Evolutionary conservation across 441 rosid genomes (phyloP), one percentile per base, ranked within the genome.

Genomic region (Adansonia gregorii): DNA sequence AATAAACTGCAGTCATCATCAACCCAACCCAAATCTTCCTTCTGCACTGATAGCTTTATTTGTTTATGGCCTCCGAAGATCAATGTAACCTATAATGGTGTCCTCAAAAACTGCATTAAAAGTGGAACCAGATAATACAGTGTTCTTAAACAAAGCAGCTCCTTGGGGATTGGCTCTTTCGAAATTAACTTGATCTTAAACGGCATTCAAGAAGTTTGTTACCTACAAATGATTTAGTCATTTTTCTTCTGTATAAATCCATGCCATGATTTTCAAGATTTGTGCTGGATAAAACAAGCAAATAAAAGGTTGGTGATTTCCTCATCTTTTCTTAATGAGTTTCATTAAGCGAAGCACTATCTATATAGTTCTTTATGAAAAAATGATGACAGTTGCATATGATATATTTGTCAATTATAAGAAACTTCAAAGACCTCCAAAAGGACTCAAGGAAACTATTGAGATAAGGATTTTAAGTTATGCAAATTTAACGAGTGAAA

Each of bases 81-180:
- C 91, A 67, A 89, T 83, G 84, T 90, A 90, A 52, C 94, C 95
- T 41, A 91, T 89, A 70, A 94, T 92, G 15, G 97, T 92, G 76
- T 94, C 97, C 82, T 94, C 96, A 76, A 94, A 94, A 22, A 67
- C 83, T 27, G 80, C 98, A 85, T 90, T 85, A 61, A 94, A 92
- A 11, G 97, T 90, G 46, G 98, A 90, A 9, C 94, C 94, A 0
- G 97, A 92, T 70, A 93, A 79, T 8, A 93, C 87, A 1, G 98
- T 64, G 83, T 94, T 94, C 86, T 43, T 91, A 58, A 91, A 94
- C 64, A 89, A 35, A 35, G 39, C 83, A 8, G 94, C 93, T 81
- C 98, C 98, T 82, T 88, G 82, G 20, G 91, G 88, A 84, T 91
- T 74, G 0, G 98, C 93, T 79, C 91, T 94, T 77, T 55, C 84